Evolutionary conservation across 176 grass and related monocot genomes (phyloP).

Genomic region (Sorghum bicolor): DNA sequence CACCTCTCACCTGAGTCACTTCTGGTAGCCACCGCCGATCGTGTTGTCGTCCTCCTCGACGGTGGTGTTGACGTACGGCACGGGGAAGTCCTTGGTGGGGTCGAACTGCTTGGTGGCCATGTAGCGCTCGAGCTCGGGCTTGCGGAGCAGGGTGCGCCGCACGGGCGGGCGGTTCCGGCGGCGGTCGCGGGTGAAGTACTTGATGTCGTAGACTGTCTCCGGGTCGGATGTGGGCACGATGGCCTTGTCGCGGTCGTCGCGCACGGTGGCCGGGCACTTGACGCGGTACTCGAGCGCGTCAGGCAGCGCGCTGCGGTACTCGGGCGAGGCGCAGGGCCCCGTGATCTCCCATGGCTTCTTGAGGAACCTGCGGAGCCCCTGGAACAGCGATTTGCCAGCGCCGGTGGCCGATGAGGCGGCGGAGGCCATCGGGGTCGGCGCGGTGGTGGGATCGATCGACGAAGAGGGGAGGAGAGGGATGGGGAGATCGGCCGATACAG

Average conservation of each 20-base stretch:
- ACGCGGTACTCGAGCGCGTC: conserved; percentile 21
- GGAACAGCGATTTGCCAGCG: conserved; percentile 62
- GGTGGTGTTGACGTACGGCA: conserved; percentile 48
- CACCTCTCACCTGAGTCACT: conserved; percentile 46
- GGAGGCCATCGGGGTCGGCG: conserved; percentile 35
- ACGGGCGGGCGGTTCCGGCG: conserved; percentile 73
- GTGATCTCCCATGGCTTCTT: conserved; percentile 99
- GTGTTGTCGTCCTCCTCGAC: conserved; percentile 74
- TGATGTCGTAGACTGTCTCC: conserved; percentile 89
- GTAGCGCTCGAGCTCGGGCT: conserved; percentile 70
- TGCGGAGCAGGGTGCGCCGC: conserved; percentile 70
- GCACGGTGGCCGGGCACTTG: conserved; percentile 60
- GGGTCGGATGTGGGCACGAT: conserved; percentile 71
- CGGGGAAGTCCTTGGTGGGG: conserved; percentile 60
- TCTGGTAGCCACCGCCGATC: conserved; percentile 74
- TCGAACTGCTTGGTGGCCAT: conserved; percentile 91
- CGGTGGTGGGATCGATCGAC: conserved; percentile 7
- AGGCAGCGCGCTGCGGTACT: conserved; percentile 33
- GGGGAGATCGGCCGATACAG: conserved; percentile 5
- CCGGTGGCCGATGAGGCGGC: conserved; percentile 30
- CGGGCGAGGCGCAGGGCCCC: conserved; percentile 75
- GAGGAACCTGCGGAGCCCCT: conserved; percentile 66
- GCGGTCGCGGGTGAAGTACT: conserved; percentile 79
- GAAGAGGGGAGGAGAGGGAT: background rate
- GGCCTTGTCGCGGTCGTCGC: conserved; percentile 26